Base-by-base conservation (phyloP, 257 asterid species). In the Anisodus tanguticus region DNA sequence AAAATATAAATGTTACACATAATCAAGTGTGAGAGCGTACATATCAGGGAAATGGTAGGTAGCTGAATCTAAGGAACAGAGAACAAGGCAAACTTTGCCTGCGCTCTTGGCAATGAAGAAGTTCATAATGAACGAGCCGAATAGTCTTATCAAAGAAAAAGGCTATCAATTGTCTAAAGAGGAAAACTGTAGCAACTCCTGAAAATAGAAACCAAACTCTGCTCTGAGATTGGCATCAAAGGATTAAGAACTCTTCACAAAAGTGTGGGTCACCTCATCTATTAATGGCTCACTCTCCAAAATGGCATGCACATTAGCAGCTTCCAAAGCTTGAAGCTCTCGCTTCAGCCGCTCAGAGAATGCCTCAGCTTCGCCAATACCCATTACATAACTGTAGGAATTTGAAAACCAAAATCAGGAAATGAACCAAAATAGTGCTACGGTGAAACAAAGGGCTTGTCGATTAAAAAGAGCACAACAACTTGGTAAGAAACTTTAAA, bases 311-410 rank as follows among this genome's bases (percentile, higher is more conserved):
- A 97, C 98, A 86, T 97, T 97, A 87, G 99, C 98, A 6, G 99
- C 99, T 91, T 97, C 99, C 86, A 97, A 91, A 77, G 98, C 99
- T 88, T 97, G 99, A 84, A 97, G 98, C 90, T 97, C 98, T 41
- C 99, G 89, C 89, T 95, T 97, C 91, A 97, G 89, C 79, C 98
- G 84, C 91, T 97, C 99, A 85, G 99, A 97, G 90, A 97, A 97
- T 76, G 98, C 98, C 88, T 95, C 99, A 62, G 99, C 99, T 89
- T 95, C 98, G 59, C 98, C 95, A 86, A 97, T 93, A 72, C 95
- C 99, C 98, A 97, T 97, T 82, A 97, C 99, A 85, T 93, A 97
- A 86, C 99, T 97, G 96, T 92, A 90, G 74, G 69, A 76, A 49
- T 76, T 76, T 51, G 47, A 39, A 17, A 83, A 43, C 54, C 70